phyloP scores from a whole-genome alignment of 225 moss, liverwort and hornwort genomes.

The Thuidium tamariscinum region DNA sequence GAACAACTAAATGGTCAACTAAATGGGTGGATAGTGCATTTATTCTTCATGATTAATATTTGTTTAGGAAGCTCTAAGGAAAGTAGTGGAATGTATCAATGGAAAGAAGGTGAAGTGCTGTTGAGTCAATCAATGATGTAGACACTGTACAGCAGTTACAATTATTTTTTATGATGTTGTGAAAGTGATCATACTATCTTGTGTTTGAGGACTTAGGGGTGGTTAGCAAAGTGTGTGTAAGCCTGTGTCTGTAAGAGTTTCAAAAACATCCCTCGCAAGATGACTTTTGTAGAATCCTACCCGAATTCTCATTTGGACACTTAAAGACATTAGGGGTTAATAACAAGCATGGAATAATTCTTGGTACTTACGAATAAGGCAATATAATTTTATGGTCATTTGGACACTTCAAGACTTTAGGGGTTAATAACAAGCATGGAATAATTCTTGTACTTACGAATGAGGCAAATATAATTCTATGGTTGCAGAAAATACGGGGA shows the following conservation, averaged over 20 bases:
- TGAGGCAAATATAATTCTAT: not conserved
- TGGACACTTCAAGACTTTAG: no score
- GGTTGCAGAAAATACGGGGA: constrained; percentile 30
- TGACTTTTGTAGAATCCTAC: not conserved
- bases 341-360: not conserved
- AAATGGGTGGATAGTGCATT: not conserved
- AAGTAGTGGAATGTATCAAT: not conserved
- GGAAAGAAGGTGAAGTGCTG: not conserved
- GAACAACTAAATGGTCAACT: not conserved
- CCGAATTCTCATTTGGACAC: not conserved
- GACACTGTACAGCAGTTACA: not conserved
- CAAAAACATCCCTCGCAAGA: not conserved
- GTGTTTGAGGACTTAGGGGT: not conserved
- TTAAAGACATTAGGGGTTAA: not conserved
- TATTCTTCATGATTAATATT: not conserved
- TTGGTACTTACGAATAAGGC: not conserved
- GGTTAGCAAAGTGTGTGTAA: not conserved
- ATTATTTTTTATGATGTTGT: not conserved
- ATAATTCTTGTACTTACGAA: not conserved
- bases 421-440: not conserved
- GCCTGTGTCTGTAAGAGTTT: not conserved
- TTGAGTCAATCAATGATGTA: not conserved
- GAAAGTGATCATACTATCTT: not conserved
- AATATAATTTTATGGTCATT: no score
- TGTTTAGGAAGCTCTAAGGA: not conserved